Evolutionary conservation across 495 filamentous ascomycete species (phyloP).

Genomic region (Penicillium steckii): DNA sequence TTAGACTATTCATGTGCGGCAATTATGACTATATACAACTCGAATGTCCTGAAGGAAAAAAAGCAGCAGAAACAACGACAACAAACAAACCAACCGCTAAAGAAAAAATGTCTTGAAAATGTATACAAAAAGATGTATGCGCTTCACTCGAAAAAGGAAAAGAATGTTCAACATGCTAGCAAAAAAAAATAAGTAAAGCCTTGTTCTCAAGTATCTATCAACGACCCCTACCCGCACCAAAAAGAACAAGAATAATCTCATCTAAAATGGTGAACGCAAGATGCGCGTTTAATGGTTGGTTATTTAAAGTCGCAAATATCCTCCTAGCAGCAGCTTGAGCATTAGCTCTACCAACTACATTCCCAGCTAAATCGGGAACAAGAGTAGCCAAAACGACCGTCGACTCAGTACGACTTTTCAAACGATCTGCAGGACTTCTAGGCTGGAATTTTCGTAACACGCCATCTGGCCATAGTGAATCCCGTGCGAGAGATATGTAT

Average conservation of each 20-base stretch:
- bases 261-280: constrained; percentile 77
- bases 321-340: constrained; percentile 79
- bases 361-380: constrained; percentile 77
- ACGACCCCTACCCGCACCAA: constrained; percentile 43
- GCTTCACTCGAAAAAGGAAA: too few relatives aligned
- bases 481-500: constrained; percentile 68
- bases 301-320: constrained; percentile 81
- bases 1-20: background rate
- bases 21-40: constrained; percentile 12
- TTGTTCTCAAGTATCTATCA: too few relatives aligned
- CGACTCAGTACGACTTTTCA: constrained; percentile 68
- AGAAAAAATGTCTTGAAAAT: too few relatives aligned
- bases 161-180: too few relatives aligned
- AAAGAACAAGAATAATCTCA: constrained; percentile 72
- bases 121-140: too few relatives aligned
- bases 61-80: background rate
- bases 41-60: background rate
- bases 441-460: constrained; percentile 42
- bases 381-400: constrained; percentile 78
- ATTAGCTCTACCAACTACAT: constrained; percentile 80
- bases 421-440: constrained; percentile 64
- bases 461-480: constrained; percentile 80
- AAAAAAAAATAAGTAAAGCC: too few relatives aligned
- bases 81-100: background rate
- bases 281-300: constrained; percentile 65